Evolutionary conservation across 2,329 filamentous ascomycete genomes (phyloP).

Genomic region (Aspergillus arachidicola): DNA sequence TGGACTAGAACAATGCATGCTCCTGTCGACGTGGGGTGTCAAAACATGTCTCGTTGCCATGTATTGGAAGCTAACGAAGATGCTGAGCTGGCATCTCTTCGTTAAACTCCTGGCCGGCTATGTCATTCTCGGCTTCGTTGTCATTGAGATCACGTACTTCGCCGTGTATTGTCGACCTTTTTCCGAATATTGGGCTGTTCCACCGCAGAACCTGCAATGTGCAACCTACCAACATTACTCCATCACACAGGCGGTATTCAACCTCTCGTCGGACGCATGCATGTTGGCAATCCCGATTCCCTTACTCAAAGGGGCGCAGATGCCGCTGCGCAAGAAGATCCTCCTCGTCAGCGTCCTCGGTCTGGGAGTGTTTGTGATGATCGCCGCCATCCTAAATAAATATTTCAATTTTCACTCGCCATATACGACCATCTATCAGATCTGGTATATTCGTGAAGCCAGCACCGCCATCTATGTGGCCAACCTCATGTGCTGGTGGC

Average conservation of each 20-base stretch:
- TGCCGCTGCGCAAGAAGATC: constrained; percentile 38
- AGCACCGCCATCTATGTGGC: constrained; percentile 51
- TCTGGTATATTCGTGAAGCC: constrained; percentile 48
- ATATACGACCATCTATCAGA: constrained; percentile 41
- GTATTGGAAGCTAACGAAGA: constrained; percentile 50
- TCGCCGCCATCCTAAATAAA: constrained; percentile 52
- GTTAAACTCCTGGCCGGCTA: constrained; percentile 48
- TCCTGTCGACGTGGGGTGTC: constrained; percentile 52
- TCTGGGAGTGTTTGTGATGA: constrained; percentile 44
- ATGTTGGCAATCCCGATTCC: constrained; percentile 45
- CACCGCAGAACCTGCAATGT: constrained; percentile 41
- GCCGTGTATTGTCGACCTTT: constrained; percentile 55
- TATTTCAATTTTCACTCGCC: constrained; percentile 46
- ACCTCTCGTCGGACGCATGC: constrained; percentile 45
- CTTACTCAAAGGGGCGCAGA: constrained; percentile 36
- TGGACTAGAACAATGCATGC: constrained; percentile 53
- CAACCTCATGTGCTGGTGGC: constrained; percentile 44
- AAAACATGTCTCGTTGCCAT: constrained; percentile 56
- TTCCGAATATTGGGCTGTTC: constrained; percentile 53
- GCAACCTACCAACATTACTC: constrained; percentile 45
- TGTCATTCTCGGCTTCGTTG: constrained; percentile 47
- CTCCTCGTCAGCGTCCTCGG: constrained; percentile 40
- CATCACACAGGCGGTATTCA: constrained; percentile 49
- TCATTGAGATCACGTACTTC: constrained; percentile 54
- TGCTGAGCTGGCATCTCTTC: constrained; percentile 34